Evolutionary conservation across 768 basidiomycete species (phyloP).

Genomic region (Pleurotus tuber-regium): DNA sequence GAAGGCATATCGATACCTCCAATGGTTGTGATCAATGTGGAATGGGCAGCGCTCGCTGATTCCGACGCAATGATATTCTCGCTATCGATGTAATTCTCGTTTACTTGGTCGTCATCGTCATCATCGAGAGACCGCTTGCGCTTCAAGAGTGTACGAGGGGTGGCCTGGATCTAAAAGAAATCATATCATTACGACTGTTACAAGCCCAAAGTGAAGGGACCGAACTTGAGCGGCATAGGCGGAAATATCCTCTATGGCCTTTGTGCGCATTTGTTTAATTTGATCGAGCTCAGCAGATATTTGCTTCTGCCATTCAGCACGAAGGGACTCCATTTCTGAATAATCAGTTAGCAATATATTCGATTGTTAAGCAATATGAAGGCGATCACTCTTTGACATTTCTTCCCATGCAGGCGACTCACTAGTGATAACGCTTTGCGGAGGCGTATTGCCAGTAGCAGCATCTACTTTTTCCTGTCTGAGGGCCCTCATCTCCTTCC

Average conservation of each 20-base stretch:
- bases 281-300: conserved; percentile 45
- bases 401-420: conserved; percentile 33
- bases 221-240: conserved; percentile 33
- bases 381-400: conserved; percentile 40
- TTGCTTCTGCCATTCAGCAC: conserved; percentile 40
- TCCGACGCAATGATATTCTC: conserved; percentile 13
- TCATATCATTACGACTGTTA: conserved; percentile 10
- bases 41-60: conserved; percentile 5
- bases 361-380: not conserved
- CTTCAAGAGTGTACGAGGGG: conserved; percentile 41
- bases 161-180: conserved; percentile 23
- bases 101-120: conserved; percentile 31
- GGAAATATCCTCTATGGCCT: conserved; percentile 32
- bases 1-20: conserved; percentile 24
- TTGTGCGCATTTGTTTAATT: conserved; percentile 37
- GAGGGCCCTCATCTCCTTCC: conserved; percentile 23
- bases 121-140: conserved; percentile 55
- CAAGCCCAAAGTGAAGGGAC: conserved; percentile 11
- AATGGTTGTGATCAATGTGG: conserved; percentile 8
- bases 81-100: no score
- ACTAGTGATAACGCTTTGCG: no score
- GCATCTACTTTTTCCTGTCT: no score
- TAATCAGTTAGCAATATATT: not conserved
- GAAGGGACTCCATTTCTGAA: conserved; percentile 46
- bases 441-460: no score